phyloP scores from a whole-genome alignment of 2,329 filamentous ascomycete species.

The Nannizzia gypsea region DNA sequence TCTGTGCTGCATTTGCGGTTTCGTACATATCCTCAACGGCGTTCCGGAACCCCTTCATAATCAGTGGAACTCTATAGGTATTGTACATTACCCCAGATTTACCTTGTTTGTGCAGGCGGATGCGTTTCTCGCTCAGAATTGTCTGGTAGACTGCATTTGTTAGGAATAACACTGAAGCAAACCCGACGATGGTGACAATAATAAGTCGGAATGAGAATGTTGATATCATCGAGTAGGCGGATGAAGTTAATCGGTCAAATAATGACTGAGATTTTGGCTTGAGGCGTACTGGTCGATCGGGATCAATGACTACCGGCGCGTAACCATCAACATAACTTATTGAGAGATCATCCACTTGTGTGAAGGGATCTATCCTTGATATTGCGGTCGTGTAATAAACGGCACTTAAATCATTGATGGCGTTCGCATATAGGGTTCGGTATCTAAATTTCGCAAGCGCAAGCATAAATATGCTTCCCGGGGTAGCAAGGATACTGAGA shows the following conservation, averaged over 20 bases:
- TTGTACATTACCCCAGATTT: slow-evolving; percentile 54
- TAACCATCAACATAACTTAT: slow-evolving; percentile 65
- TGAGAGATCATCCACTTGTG: slow-evolving; percentile 53
- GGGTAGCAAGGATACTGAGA: slow-evolving; percentile 69
- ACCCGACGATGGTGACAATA: slow-evolving; percentile 58
- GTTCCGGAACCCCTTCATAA: slow-evolving; percentile 62
- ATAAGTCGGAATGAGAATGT: slow-evolving; percentile 53
- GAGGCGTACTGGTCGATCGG: slow-evolving; percentile 23
- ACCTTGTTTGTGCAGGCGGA: slow-evolving; percentile 62
- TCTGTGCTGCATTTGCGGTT: slow-evolving; percentile 55
- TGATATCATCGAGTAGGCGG: slow-evolving; percentile 31
- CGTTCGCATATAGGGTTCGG: slow-evolving; percentile 71
- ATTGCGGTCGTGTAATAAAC: slow-evolving; percentile 76
- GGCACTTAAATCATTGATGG: slow-evolving; percentile 72
- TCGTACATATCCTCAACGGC: slow-evolving; percentile 70
- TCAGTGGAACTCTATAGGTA: slow-evolving; percentile 62
- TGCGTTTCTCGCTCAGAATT: slow-evolving; percentile 59
- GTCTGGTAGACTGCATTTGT: slow-evolving; percentile 68
- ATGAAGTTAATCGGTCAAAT: slow-evolving; percentile 11
- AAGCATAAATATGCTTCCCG: slow-evolving; percentile 71
- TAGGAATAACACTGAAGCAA: slow-evolving; percentile 60
- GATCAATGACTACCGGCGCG: slow-evolving; percentile 62
- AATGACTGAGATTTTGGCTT: slow-evolving; percentile 17
- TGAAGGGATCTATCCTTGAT: slow-evolving; percentile 64
- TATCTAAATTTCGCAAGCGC: slow-evolving; percentile 65